Evolutionary conservation across 768 basidiomycete genomes (phyloP).

Genomic region (Tylopilus felleus): DNA sequence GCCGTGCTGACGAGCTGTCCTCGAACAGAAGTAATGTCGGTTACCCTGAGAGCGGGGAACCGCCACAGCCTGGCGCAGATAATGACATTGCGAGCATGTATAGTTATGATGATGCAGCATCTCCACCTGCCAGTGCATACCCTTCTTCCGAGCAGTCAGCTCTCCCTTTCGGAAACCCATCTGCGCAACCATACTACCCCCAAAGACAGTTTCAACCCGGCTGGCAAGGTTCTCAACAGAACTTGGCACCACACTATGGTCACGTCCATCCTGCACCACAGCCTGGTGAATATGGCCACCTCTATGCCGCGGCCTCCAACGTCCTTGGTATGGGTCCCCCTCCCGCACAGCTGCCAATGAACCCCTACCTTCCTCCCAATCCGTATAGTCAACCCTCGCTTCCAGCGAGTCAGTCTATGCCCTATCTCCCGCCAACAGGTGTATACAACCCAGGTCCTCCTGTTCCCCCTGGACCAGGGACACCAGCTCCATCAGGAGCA

Average conservation of each 20-base stretch:
- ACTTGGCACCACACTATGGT: conserved; percentile 18
- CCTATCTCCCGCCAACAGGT: conserved; percentile 32
- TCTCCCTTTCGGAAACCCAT: conserved; percentile 18
- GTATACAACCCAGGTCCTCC: conserved; percentile 22
- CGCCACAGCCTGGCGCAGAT: conserved; percentile 29
- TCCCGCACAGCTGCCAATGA: conserved; percentile 18
- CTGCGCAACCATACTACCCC: conserved; percentile 16
- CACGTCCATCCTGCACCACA: conserved; percentile 23
- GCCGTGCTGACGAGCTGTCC: conserved; percentile 10
- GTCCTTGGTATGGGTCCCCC: conserved; percentile 77
- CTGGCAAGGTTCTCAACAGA: conserved; percentile 32
- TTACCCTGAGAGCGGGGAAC: conserved; percentile 24
- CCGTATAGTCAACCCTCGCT: conserved; percentile 21
- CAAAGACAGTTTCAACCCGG: conserved; percentile 19
- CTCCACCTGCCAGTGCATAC: conserved; percentile 30
- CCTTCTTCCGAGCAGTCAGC: conserved; percentile 23
- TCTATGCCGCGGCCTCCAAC: conserved; percentile 76
- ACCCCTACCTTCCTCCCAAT: conserved; percentile 22
- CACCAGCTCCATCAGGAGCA: conserved; percentile 15
- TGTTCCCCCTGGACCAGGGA: conserved; percentile 13
- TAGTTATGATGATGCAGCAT: conserved; percentile 37
- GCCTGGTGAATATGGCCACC: conserved; percentile 48
- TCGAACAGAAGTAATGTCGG: conserved; percentile 28
- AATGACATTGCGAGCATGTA: conserved; percentile 36
- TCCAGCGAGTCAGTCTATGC: conserved; percentile 30